These are phyloP conservation scores for Capsicum chinense DNA, from an alignment of 257 asterid genomes.

Conservation along the genomic window DNA sequence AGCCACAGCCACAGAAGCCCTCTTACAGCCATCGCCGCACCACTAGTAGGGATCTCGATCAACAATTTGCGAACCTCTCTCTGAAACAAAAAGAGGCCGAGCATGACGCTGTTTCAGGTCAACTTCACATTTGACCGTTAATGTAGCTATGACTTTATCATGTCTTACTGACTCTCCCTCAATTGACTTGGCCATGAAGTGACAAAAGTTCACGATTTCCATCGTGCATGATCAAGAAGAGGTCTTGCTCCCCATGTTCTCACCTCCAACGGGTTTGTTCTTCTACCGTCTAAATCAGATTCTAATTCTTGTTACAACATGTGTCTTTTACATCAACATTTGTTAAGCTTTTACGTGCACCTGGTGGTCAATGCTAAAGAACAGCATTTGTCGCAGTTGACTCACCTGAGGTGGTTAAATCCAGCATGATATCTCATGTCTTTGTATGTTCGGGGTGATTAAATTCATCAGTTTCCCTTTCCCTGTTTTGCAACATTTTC, in stretches of 20 bases:
- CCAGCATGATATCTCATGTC: constrained; percentile 43
- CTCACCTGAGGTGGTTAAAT: constrained; percentile 83
- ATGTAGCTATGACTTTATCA: constrained; percentile 35
- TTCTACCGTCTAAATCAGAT: constrained; percentile 31
- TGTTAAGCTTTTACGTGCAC: constrained; percentile 49
- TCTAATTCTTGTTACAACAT: constrained; percentile 32
- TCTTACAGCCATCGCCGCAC: constrained; percentile 62
- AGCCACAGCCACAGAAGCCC: constrained; percentile 45
- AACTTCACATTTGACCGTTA: constrained; percentile 59
- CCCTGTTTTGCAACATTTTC: constrained; percentile 2
- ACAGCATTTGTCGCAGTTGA: constrained; percentile 54
- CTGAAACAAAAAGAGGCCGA: constrained; percentile 68
- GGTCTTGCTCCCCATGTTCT: constrained; percentile 33
- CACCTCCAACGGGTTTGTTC: constrained; percentile 21
- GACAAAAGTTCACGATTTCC: constrained; percentile 35
- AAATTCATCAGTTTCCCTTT: constrained; percentile 17
- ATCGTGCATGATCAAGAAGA: constrained; percentile 33
- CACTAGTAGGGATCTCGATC: constrained; percentile 81
- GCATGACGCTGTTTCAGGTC: constrained; percentile 60
- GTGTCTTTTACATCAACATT: constrained; percentile 22
- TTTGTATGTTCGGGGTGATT: constrained; percentile 40
- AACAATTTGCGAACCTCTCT: constrained; percentile 74
- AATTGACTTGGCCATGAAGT: constrained; percentile 45
- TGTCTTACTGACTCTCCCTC: constrained; percentile 37
- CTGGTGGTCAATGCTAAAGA: constrained; percentile 76